Evolutionary conservation across 169 alveolate species (phyloP).

Genomic region (Plasmodium chabaudi): DNA sequence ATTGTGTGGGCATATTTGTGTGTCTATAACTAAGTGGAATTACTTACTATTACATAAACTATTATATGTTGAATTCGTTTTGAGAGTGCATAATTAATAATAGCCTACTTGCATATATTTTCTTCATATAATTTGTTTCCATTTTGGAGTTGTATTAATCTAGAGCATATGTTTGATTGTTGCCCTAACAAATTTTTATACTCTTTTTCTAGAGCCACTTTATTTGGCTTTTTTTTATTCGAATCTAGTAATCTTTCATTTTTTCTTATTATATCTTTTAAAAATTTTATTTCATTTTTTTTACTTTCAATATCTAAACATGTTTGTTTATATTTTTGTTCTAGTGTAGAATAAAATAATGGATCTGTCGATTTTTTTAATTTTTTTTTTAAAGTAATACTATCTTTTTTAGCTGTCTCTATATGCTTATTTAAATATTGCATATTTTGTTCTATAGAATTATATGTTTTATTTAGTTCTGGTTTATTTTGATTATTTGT

Average conservation of each 20-base stretch:
- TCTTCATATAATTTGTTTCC: conserved; percentile 47
- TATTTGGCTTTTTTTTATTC: conserved; percentile 62
- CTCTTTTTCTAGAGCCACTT: conserved; percentile 42
- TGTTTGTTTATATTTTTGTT: conserved; percentile 49
- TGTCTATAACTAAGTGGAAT: no score
- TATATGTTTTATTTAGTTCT: conserved; percentile 49
- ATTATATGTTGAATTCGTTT: no score
- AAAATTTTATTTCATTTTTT: conserved; percentile 46
- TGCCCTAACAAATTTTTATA: conserved; percentile 34
- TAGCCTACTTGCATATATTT: conserved; percentile 26
- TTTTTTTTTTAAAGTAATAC: conserved; percentile 41
- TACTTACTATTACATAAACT: no score
- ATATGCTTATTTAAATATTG: conserved; percentile 56
- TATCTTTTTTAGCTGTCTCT: conserved; percentile 66
- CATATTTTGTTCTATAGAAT: conserved; percentile 52
- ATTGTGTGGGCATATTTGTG: background rate
- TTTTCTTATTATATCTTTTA: conserved; percentile 65
- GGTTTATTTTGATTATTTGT: conserved; percentile 20
- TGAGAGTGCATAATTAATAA: no score
- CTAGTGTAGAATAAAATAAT: conserved; percentile 29
- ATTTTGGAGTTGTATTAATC: conserved; percentile 33
- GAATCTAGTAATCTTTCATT: conserved; percentile 61
- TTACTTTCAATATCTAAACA: conserved; percentile 52
- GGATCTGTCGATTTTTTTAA: conserved; percentile 57
- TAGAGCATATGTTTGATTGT: conserved; percentile 49